phyloP scores from a whole-genome alignment of 805 yeast species.

The Debaryomyces hansenii region DNA sequence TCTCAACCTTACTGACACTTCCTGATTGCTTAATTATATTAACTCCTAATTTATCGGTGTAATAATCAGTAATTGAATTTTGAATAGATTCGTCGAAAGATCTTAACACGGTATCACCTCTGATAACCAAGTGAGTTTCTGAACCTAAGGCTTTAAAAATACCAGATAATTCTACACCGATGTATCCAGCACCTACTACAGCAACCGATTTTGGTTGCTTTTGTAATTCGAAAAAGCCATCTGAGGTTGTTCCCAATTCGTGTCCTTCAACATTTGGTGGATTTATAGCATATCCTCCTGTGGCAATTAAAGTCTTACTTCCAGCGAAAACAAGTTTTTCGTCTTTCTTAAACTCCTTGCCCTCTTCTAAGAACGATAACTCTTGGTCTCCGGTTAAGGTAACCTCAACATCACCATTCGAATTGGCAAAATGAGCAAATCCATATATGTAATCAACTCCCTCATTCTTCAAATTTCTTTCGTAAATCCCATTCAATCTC shows the following conservation, averaged over 20 bases:
- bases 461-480: constrained; percentile 80
- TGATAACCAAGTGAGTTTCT: constrained; percentile 81
- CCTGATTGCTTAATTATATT: constrained; percentile 69
- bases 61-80: constrained; percentile 74
- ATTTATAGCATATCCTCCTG: constrained; percentile 83
- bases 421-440: constrained; percentile 70
- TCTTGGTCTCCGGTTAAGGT: constrained; percentile 45
- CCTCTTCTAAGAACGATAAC: constrained; percentile 29
- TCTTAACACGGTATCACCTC: constrained; percentile 90
- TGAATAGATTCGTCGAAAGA: constrained; percentile 83
- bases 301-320: constrained; percentile 82
- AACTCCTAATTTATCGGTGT: constrained; percentile 73
- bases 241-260: constrained; percentile 82
- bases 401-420: constrained; percentile 76
- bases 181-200: constrained; percentile 96
- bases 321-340: constrained; percentile 69
- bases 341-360: constrained; percentile 37
- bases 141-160: constrained; percentile 86
- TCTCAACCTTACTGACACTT: constrained; percentile 39
- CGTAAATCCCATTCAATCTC: constrained; percentile 91
- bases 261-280: constrained; percentile 77
- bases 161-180: constrained; percentile 94
- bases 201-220: constrained; percentile 90
- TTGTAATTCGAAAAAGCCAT: constrained; percentile 83
- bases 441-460: constrained; percentile 88